Conservation (phyloP, 164 flowering plant genomes). For the Piper longum region DNA sequence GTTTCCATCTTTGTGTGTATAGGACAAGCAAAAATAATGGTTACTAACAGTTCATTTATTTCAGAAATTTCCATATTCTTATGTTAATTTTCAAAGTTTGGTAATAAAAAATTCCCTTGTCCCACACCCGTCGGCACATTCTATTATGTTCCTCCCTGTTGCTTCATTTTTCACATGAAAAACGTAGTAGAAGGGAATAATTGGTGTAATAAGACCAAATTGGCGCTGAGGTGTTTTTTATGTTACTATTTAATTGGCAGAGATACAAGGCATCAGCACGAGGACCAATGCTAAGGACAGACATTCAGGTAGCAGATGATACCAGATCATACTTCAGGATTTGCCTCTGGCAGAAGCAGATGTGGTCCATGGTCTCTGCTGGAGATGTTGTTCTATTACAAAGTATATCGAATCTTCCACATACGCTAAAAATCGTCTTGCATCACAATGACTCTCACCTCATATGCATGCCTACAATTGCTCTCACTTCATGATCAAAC, state of each 20-base stretch:
- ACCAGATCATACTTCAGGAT: slow-evolving; percentile 42
- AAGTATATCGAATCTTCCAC: slow-evolving; percentile 23
- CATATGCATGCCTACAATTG: too few species aligned
- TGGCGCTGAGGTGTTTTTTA: slow-evolving; percentile 1
- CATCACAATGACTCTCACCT: not conserved
- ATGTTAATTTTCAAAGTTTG: too few species aligned
- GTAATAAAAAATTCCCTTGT: too few species aligned
- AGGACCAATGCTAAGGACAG: slow-evolving; percentile 39
- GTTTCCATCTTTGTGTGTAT: too few species aligned
- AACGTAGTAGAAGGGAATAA: too few species aligned
- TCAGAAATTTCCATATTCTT: too few species aligned
- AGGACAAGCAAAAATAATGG: too few species aligned
- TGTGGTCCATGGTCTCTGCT: slow-evolving; percentile 27
- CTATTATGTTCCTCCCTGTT: too few species aligned
- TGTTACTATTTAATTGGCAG: slow-evolving; percentile 4
- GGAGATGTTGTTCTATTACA: slow-evolving; percentile 55
- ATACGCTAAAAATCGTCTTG: not conserved
- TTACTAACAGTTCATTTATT: too few species aligned
- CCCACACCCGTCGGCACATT: too few species aligned
- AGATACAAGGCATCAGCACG: slow-evolving; percentile 36
- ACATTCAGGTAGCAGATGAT: slow-evolving; percentile 62
- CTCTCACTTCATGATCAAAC: too few species aligned
- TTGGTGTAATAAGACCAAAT: not conserved
- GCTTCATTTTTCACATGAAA: too few species aligned
- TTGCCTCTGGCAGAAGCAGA: slow-evolving; percentile 49